A percentile compares a stretch with the other conserved stretches of the same genome.
phyloP scores from a whole-genome alignment of 306 rosid genomes.

The Sesbania bispinosa region DNA sequence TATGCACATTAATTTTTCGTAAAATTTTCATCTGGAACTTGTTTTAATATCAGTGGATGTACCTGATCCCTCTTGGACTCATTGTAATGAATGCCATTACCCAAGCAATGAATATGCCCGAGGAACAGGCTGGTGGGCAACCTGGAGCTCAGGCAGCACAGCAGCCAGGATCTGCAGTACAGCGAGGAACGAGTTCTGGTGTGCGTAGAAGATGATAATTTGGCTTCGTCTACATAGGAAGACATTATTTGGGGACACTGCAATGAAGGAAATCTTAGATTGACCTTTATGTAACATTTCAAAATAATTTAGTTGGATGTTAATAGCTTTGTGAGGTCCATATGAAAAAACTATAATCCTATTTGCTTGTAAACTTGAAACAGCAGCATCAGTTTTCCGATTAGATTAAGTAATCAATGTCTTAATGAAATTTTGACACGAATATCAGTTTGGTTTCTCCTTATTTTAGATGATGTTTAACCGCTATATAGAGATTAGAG shows the following conservation, averaged over 20 bases:
- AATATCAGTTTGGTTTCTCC: background rate
- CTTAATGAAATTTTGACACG: constrained; percentile 26
- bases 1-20: background rate
- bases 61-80: constrained; percentile 89
- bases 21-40: background rate
- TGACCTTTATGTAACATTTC: constrained; percentile 23
- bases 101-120: constrained; percentile 95
- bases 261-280: constrained; percentile 16
- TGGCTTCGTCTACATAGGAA: constrained; percentile 7
- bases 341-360: background rate
- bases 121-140: constrained; percentile 74
- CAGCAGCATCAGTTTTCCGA: background rate
- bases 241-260: constrained; percentile 14
- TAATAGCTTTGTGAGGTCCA: constrained; percentile 19
- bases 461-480: background rate
- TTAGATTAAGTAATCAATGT: constrained; percentile 28
- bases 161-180: constrained; percentile 45
- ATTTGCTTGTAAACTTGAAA: constrained; percentile 12
- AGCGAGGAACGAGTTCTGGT: constrained; percentile 68
- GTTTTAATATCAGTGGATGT: constrained; percentile 80
- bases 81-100: constrained; percentile 90
- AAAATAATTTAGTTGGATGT: constrained; percentile 6
- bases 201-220: constrained; percentile 64
- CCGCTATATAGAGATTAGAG: too few species aligned
- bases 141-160: constrained; percentile 44